phyloP scores from a whole-genome alignment of 768 basidiomycete genomes.

The Phlebiopsis flavidoalba region DNA sequence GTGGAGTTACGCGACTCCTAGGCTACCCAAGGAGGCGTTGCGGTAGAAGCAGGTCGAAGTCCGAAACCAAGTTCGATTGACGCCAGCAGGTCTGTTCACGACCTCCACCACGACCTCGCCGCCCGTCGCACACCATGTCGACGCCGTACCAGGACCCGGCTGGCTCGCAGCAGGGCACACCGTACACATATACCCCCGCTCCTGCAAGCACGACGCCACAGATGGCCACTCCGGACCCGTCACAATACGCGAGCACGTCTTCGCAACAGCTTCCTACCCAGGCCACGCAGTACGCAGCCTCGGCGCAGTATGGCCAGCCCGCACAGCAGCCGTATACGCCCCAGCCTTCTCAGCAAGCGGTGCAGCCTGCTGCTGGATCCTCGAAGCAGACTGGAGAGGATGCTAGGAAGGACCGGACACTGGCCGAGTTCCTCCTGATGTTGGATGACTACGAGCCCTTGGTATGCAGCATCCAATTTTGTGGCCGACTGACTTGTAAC shows the following conservation, averaged over 20 bases:
- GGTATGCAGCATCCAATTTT: conserved; percentile 38
- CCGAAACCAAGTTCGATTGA: not conserved
- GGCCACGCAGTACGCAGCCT: not conserved
- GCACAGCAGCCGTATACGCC: conserved; percentile 11
- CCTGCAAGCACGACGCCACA: conserved; percentile 1
- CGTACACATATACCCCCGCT: conserved; percentile 11
- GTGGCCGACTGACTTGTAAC: not conserved
- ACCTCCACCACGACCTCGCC: not conserved
- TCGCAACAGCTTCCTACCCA: conserved; percentile 13
- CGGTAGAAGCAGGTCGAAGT: not conserved
- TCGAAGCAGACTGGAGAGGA: conserved; percentile 69
- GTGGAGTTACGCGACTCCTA: not conserved
- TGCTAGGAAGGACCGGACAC: conserved; percentile 81
- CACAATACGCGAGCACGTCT: conserved; percentile 17
- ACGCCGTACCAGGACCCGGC: conserved; percentile 10
- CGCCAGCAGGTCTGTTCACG: not conserved
- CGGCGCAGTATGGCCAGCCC: not conserved
- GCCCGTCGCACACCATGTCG: conserved; percentile 4
- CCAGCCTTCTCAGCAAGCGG: conserved; percentile 15
- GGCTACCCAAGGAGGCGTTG: not conserved
- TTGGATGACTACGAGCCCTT: conserved; percentile 95
- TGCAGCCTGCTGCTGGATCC: conserved; percentile 5
- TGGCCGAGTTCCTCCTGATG: conserved; percentile 94
- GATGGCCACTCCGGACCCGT: conserved; percentile 13
- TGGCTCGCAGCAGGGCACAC: conserved; percentile 4